phyloP scores from a whole-genome alignment of 192 early-diverging fungal genomes.

The Rhizophagus sp. region DNA sequence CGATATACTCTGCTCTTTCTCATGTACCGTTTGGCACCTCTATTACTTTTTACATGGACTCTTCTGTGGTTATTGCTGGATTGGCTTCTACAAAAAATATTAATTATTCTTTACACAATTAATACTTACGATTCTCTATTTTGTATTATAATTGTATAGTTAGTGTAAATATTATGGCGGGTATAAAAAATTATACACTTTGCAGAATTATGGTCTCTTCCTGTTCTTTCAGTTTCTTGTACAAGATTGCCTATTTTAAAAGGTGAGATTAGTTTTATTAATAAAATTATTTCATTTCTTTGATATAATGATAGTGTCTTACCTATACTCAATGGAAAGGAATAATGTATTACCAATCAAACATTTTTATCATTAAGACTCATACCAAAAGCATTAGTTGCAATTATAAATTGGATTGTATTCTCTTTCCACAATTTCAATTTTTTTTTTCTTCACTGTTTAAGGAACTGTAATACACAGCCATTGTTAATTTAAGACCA shows the following conservation, averaged over 20 bases:
- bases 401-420: background rate
- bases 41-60: too few relatives aligned
- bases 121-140: slow-evolving; percentile 4
- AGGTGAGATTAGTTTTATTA: background rate
- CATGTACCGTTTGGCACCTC: too few relatives aligned
- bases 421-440: slow-evolving; percentile 9
- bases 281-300: background rate
- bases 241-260: background rate
- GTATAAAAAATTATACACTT: slow-evolving; percentile 5
- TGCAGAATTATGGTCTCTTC: slow-evolving; percentile 7
- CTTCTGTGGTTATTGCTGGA: too few relatives aligned
- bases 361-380: background rate
- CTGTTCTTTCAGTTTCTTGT: background rate
- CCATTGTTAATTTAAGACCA: background rate
- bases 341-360: background rate
- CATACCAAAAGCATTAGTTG: slow-evolving; percentile 6
- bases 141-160: slow-evolving; percentile 1
- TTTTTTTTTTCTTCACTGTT: background rate
- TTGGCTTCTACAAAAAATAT: too few relatives aligned
- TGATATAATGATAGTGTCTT: background rate
- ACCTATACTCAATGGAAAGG: slow-evolving; percentile 3
- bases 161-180: background rate
- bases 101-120: background rate
- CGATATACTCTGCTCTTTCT: too few relatives aligned
- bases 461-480: background rate